Conservation (phyloP, 2,329 filamentous ascomycete genomes). For the Endothia cerciana region DNA sequence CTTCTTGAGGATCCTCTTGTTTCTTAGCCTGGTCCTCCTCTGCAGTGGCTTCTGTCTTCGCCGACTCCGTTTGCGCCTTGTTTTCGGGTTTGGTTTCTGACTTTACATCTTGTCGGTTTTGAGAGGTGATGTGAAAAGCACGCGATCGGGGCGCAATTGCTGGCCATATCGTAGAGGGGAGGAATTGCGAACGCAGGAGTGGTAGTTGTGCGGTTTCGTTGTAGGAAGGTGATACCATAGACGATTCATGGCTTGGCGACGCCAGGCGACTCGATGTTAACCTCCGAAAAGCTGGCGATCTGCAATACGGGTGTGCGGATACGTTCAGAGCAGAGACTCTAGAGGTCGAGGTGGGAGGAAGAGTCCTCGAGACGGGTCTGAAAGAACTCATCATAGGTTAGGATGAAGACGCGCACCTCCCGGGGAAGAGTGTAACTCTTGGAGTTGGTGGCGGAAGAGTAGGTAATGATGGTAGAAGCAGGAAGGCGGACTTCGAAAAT, state of each 20-base stretch:
- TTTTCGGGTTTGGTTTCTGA: conserved; percentile 39
- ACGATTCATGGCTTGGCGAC: conserved; percentile 36
- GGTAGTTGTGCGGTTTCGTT: conserved; percentile 38
- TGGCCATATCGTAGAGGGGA: conserved; percentile 46
- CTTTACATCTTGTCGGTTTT: conserved; percentile 39
- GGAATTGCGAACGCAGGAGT: conserved; percentile 51
- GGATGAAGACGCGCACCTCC: conserved; percentile 33
- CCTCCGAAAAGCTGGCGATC: conserved; percentile 53
- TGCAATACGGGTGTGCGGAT: conserved; percentile 43
- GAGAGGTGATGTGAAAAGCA: conserved; percentile 44
- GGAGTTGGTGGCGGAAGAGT: conserved; percentile 14
- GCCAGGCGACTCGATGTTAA: conserved; percentile 42
- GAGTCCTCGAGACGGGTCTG: conserved; percentile 46
- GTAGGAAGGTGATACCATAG: conserved; percentile 35
- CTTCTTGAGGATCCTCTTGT: conserved; percentile 48
- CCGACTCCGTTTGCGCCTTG: conserved; percentile 44
- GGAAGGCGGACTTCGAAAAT: conserved; percentile 23
- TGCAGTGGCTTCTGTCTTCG: conserved; percentile 38
- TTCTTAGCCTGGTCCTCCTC: conserved; percentile 40
- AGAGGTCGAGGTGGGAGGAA: conserved; percentile 46
- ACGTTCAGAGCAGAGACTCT: conserved; percentile 44
- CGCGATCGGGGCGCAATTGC: conserved; percentile 35
- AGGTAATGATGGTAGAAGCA: conserved; percentile 3
- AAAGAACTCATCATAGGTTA: conserved; percentile 50
- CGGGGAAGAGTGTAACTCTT: conserved; percentile 28